These are phyloP conservation scores for Penicillium sp. DNA, from an alignment of 2,329 filamentous ascomycete species.

Conservation along the genomic window DNA sequence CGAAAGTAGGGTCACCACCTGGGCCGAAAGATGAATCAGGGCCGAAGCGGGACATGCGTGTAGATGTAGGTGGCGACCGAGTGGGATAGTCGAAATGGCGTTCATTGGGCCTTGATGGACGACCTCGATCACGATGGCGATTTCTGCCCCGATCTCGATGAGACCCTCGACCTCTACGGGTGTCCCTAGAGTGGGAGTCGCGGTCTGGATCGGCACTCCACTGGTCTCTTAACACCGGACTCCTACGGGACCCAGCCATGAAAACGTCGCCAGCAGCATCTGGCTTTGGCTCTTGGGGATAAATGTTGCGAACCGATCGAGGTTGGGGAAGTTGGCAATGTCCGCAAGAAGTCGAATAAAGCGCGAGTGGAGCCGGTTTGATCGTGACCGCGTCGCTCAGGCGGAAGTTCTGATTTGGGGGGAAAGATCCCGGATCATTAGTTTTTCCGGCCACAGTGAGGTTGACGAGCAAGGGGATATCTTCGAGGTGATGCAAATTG, in stretches of 20 bases:
- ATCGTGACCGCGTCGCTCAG: conserved; percentile 28
- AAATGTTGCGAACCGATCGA: conserved; percentile 7
- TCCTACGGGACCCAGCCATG: conserved; percentile 53
- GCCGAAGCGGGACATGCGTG: conserved; percentile 31
- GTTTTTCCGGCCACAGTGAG: conserved; percentile 33
- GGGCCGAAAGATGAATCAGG: conserved; percentile 31
- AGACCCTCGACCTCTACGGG: conserved; percentile 45
- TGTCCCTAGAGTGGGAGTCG: conserved; percentile 37
- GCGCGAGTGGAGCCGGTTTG: conserved; percentile 21
- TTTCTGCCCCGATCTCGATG: conserved; percentile 39
- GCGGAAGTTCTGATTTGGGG: conserved; percentile 21
- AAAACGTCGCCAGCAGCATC: conserved; percentile 46
- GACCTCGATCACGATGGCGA: conserved; percentile 43
- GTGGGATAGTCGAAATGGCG: conserved; percentile 43
- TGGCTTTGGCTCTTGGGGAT: conserved; percentile 20
- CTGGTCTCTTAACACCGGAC: conserved; percentile 53
- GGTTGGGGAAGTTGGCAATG: conserved; percentile 6
- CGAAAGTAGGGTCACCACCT: conserved; percentile 33
- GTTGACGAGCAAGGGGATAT: conserved; percentile 17
- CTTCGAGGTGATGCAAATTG: not conserved
- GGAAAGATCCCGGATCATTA: conserved; percentile 24
- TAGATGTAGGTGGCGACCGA: conserved; percentile 39
- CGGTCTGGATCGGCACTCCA: conserved; percentile 49
- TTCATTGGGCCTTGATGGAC: conserved; percentile 34
- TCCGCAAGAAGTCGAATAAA: conserved; percentile 9